Evolutionary conservation across 2,329 filamentous ascomycete species (phyloP).

Genomic region (Cladosporium sp.): DNA sequence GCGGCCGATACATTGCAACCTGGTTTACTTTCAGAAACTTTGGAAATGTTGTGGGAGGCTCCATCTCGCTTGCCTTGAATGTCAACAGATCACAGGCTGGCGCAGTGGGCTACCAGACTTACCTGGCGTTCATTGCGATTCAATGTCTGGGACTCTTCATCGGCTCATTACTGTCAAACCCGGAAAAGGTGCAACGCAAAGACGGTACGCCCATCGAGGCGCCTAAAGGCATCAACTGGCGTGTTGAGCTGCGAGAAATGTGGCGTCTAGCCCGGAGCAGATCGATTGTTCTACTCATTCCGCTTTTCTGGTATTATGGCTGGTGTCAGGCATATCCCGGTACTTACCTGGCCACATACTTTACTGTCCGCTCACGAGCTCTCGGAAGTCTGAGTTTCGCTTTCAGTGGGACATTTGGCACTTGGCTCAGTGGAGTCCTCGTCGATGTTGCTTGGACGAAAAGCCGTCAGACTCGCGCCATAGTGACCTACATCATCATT

Average conservation of each 20-base stretch:
- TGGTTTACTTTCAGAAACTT: constrained; percentile 44
- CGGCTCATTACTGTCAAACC: constrained; percentile 35
- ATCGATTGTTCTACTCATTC: constrained; percentile 37
- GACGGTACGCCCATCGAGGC: constrained; percentile 37
- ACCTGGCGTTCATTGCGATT: constrained; percentile 38
- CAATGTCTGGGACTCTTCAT: constrained; percentile 35
- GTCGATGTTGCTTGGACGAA: constrained; percentile 13
- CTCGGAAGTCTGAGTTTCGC: constrained; percentile 40
- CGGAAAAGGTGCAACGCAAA: constrained; percentile 37
- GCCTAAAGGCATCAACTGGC: constrained; percentile 31
- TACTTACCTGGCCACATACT: constrained; percentile 43
- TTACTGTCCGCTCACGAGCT: constrained; percentile 43
- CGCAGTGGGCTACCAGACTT: constrained; percentile 31
- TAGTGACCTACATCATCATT: constrained; percentile 15
- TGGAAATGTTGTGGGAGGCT: constrained; percentile 39
- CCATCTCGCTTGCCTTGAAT: constrained; percentile 43
- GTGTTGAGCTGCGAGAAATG: constrained; percentile 35
- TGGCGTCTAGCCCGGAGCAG: constrained; percentile 28
- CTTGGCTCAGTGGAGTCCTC: constrained; percentile 23
- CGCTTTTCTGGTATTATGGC: constrained; percentile 40
- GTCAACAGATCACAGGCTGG: constrained; percentile 21
- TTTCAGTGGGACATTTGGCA: constrained; percentile 25
- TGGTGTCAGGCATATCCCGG: constrained; percentile 33
- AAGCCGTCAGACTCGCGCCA: constrained; percentile 14
- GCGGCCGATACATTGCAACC: constrained; percentile 42